Conservation (phyloP, 192 early-diverging fungal genomes). For the Coemansia sp. region DNA sequence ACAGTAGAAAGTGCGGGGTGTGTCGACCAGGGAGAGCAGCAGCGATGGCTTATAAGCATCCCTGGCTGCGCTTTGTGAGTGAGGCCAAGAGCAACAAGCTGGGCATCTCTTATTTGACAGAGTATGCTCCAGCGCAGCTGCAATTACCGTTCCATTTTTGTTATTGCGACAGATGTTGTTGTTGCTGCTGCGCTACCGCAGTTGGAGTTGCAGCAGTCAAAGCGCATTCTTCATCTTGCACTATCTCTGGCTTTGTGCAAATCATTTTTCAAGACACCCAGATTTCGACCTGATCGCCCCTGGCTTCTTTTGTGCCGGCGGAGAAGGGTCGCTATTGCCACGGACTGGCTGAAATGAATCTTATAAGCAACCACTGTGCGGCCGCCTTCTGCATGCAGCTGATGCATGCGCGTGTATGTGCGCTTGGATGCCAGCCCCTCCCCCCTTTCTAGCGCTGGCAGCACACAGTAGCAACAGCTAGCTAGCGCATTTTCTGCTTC, state of each 20-base stretch:
- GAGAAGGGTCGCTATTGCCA: background rate
- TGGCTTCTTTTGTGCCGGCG: background rate
- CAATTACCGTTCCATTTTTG: background rate
- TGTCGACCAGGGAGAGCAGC: background rate
- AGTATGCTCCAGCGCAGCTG: background rate
- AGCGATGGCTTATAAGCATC: background rate
- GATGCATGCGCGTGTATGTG: constrained; percentile 19
- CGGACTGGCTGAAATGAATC: constrained; percentile 21
- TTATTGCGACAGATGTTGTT: background rate
- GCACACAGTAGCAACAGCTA: background rate
- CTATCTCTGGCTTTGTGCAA: constrained; percentile 2
- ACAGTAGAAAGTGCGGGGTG: constrained; percentile 4
- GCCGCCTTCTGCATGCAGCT: constrained; percentile 19
- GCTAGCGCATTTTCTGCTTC: constrained; percentile 15
- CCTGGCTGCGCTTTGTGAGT: background rate
- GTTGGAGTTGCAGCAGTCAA: too few relatives aligned
- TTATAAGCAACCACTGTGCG: constrained; percentile 20
- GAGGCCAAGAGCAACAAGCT: too few relatives aligned
- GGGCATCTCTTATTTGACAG: too few relatives aligned
- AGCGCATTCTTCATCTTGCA: background rate
- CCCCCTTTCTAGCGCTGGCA: too few relatives aligned
- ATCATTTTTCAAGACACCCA: constrained; percentile 2
- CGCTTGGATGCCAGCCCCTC: background rate
- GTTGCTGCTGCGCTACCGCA: background rate
- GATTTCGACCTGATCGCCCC: background rate